Conservation (phyloP, 148 eudicot genomes). For the Fallopia convolvulus region DNA sequence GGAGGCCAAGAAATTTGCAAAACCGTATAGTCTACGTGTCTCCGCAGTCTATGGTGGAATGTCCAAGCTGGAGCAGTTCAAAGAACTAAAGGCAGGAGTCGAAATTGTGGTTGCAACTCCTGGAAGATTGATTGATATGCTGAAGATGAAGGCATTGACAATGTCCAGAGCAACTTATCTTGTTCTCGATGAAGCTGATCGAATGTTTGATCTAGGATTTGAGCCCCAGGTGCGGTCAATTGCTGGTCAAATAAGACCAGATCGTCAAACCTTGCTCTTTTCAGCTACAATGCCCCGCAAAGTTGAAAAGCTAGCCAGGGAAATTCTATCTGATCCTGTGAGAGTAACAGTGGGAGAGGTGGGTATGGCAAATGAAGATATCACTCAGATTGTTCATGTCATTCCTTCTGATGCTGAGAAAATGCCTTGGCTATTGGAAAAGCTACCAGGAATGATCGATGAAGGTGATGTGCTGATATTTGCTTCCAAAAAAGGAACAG, state of each 20-base stretch:
- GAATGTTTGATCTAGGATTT: constrained; percentile 99
- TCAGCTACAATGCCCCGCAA: constrained; percentile 97
- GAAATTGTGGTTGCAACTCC: constrained; percentile 97
- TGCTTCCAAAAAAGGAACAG: constrained; percentile 93
- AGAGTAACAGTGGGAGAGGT: constrained; percentile 92
- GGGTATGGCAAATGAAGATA: constrained; percentile 98
- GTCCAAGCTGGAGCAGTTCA: constrained; percentile 95
- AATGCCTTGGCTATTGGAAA: constrained; percentile 84
- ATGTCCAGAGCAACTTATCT: constrained; percentile 89
- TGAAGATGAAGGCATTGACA: constrained; percentile 89
- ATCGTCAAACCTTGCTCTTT: constrained; percentile 86
- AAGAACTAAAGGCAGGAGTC: constrained; percentile 90
- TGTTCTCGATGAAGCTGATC: constrained; percentile 98
- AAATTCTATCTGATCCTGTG: constrained; percentile 83
- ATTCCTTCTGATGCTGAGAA: constrained; percentile 82
- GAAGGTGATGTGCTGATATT: constrained; percentile 92
- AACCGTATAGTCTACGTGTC: constrained; percentile 70
- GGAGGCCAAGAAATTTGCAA: constrained; percentile 92
- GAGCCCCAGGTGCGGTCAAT: constrained; percentile 97
- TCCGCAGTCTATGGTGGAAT: constrained; percentile 98
- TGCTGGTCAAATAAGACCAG: constrained; percentile 98
- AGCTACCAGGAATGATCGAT: constrained; percentile 79
- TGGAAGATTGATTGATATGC: constrained; percentile 88
- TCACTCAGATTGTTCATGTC: constrained; percentile 83
- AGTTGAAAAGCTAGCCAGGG: constrained; percentile 95